Percentiles rank a stretch among this genome's conserved stretches.
phyloP scores from a whole-genome alignment of 306 rosid genomes.

The Ormosia emarginata region DNA sequence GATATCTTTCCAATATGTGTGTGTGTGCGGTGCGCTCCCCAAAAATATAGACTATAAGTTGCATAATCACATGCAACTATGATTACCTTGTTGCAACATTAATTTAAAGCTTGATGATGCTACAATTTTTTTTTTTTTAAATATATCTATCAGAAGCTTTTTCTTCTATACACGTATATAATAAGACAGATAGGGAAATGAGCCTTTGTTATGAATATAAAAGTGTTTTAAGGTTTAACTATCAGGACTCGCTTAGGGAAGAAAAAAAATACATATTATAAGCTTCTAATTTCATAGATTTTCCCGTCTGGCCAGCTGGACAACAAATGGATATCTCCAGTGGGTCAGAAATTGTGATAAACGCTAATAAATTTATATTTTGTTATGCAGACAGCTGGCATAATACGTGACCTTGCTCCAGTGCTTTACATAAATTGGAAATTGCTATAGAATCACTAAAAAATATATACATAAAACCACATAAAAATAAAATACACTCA shows the following conservation, averaged over 20 bases:
- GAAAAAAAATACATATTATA: background rate
- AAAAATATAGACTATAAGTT: background rate
- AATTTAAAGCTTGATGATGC: background rate
- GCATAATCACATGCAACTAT: background rate
- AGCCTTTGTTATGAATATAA: background rate
- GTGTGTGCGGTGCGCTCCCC: background rate
- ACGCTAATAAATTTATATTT: background rate
- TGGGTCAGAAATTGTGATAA: background rate
- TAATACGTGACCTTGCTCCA: background rate
- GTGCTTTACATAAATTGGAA: background rate
- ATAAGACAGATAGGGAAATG: background rate
- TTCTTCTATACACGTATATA: background rate
- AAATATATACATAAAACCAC: background rate
- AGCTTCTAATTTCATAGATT: slow-evolving; percentile 12
- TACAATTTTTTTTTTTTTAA: background rate
- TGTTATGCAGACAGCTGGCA: background rate
- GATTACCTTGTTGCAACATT: background rate
- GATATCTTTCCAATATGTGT: background rate
- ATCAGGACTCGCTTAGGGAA: background rate
- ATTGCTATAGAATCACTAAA: background rate
- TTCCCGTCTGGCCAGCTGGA: slow-evolving; percentile 3
- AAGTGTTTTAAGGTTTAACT: background rate
- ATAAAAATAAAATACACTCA: background rate
- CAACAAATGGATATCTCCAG: background rate
- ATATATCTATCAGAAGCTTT: background rate